Evolutionary conservation across 768 basidiomycete genomes (phyloP), one percentile per base, ranked within the genome.

Genomic region (Lactarius akahatsu): DNA sequence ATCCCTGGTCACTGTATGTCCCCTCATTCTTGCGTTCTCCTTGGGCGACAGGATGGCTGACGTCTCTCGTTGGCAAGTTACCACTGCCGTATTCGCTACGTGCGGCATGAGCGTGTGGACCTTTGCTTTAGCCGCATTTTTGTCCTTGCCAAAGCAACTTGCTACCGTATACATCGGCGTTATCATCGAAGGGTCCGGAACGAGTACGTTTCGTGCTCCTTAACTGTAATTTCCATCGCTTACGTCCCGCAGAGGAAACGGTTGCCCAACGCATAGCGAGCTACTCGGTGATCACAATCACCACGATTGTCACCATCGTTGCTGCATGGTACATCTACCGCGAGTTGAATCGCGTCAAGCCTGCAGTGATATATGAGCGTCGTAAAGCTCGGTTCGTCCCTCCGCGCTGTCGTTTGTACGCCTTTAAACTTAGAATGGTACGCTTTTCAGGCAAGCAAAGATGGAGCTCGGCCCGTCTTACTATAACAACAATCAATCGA

Each of bases 101-200:
- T 95, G 92, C 73, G 95, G 95, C 43, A 93, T 96, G 89, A 79
- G 80, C 65, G 88, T 95, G 69, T 78, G 86, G 71, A 81, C 86
- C 34, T 97, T 96, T 76, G 79, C 85, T 59, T 67, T 92, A 8
- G 94, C 95, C 28, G 90, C 94, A 4, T 77, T 94, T 70, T 78
- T 95, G 20, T 92, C 92, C 23, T 77, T 94, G 73, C 94, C 94
- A 8, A 96, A 96, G 73, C 94, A 97, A 75, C 89, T 97, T 71
- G 84, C 94, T 70, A 92, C 90, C 9, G 95, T 97, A 15, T 97
- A 97, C 73, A 83, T 96, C 18, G 94, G 94, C 41, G 92, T 92
- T 36, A 80, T 91, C 34, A 75, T 92, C n/a, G 85, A 89, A 69
- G 55, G 32, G 4, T 2, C 64, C 2, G 63, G 54, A 50, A 38